A percentile compares a stretch with the other conserved stretches of the same genome.
Evolutionary conservation across 768 basidiomycete species (phyloP).

Genomic region (Leccinum boreale): DNA sequence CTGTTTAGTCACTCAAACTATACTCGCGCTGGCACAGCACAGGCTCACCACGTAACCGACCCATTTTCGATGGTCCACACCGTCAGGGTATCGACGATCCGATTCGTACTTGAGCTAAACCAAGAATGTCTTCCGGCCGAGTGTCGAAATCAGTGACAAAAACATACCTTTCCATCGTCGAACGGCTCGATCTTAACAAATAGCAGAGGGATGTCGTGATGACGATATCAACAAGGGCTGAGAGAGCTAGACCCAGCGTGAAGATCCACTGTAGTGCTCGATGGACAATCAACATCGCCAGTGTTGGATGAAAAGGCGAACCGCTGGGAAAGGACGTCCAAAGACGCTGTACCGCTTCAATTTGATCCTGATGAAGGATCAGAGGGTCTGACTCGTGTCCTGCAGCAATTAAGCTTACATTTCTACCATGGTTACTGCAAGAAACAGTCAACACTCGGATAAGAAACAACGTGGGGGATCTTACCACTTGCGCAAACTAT

Average conservation of each 20-base stretch:
- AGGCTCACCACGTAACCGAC: slow-evolving; percentile 19
- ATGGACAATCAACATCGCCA: background rate
- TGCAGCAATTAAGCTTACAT: slow-evolving; percentile 12
- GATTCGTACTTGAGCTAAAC: slow-evolving; percentile 14
- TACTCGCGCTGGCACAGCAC: background rate
- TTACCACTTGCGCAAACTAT: slow-evolving; percentile 22
- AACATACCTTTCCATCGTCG: slow-evolving; percentile 34
- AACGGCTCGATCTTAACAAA: slow-evolving; percentile 38
- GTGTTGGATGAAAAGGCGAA: background rate
- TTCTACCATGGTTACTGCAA: slow-evolving; percentile 20
- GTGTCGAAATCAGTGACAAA: background rate
- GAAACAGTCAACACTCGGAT: background rate
- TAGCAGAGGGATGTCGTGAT: slow-evolving; percentile 44
- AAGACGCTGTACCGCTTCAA: slow-evolving; percentile 10
- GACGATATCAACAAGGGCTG: slow-evolving; percentile 43
- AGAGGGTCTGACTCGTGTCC: background rate
- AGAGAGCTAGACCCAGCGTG: slow-evolving; percentile 44
- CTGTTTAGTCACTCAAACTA: background rate
- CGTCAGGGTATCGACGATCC: slow-evolving; percentile 19
- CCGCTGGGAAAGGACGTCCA: slow-evolving; percentile 7
- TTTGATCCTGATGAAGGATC: slow-evolving; percentile 9
- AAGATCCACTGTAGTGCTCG: slow-evolving; percentile 39
- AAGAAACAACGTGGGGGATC: background rate
- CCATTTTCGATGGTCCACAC: slow-evolving; percentile 24
- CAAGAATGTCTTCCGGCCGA: background rate